A percentile compares a stretch with the other conserved stretches of the same genome.
Conservation (phyloP, 2,329 filamentous ascomycete genomes). For the Rhynchosporium secalis region DNA sequence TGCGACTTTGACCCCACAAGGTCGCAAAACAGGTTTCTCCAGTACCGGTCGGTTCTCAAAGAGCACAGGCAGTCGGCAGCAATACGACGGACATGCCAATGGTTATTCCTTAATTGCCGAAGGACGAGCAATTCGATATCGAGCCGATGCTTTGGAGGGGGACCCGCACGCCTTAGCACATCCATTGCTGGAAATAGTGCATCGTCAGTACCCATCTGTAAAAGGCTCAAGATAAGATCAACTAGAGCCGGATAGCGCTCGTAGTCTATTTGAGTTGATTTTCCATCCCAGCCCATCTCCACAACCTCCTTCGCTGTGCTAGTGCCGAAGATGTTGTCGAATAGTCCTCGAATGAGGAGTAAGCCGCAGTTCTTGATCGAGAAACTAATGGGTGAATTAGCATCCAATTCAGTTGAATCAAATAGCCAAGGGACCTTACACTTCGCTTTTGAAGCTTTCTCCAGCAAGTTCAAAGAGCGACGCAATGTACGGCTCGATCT, state of each 20-base stretch:
- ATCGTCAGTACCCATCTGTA: slow-evolving; percentile 59
- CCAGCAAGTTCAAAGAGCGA: slow-evolving; percentile 77
- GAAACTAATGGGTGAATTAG: slow-evolving; percentile 58
- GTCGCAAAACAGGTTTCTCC: slow-evolving; percentile 46
- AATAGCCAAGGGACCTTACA: slow-evolving; percentile 53
- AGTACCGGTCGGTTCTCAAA: slow-evolving; percentile 55
- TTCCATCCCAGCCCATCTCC: slow-evolving; percentile 64
- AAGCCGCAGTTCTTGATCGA: slow-evolving; percentile 91
- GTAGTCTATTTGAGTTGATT: slow-evolving; percentile 66
- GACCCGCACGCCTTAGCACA: slow-evolving; percentile 70
- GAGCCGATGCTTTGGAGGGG: slow-evolving; percentile 57
- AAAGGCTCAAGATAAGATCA: slow-evolving; percentile 61
- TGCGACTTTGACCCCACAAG: slow-evolving; percentile 33
- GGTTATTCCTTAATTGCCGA: slow-evolving; percentile 63
- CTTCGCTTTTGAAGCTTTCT: slow-evolving; percentile 72
- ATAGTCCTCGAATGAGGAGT: slow-evolving; percentile 82
- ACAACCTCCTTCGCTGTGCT: slow-evolving; percentile 66
- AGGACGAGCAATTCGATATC: slow-evolving; percentile 60
- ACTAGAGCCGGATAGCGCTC: slow-evolving; percentile 67
- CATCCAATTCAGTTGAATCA: background rate
- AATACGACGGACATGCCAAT: slow-evolving; percentile 83
- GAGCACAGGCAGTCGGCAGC: slow-evolving; percentile 72
- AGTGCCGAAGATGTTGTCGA: slow-evolving; percentile 76
- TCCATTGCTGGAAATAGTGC: slow-evolving; percentile 83
- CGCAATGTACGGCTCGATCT: slow-evolving; percentile 73